A percentile compares a stretch with the other conserved stretches of the same genome.
Conservation (phyloP, 1,139 yeast species). For the Hemisphaericaspora lyxosophila region DNA sequence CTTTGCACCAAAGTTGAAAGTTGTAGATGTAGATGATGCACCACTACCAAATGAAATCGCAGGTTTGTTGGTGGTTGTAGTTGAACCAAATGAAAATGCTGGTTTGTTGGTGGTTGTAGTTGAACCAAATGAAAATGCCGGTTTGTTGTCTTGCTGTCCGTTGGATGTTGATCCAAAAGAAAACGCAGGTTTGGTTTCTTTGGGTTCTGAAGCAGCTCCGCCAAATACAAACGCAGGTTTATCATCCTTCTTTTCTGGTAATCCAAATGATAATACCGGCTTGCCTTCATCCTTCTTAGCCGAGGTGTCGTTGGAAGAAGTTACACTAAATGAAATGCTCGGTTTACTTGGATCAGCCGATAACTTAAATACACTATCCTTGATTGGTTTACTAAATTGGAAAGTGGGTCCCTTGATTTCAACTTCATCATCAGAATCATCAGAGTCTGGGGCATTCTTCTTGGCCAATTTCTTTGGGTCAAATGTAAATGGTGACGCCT, state of each 20-base stretch:
- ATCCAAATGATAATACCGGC: conserved; percentile 12
- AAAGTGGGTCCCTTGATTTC: conserved; percentile 69
- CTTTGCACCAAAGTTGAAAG: conserved; percentile 14
- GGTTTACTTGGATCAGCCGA: conserved; percentile 14
- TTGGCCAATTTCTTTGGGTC: conserved; percentile 43
- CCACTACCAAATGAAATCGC: neutral
- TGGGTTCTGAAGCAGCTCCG: neutral
- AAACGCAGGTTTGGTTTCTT: conserved; percentile 11
- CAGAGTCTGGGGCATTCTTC: conserved; percentile 35
- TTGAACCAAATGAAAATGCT: conserved; percentile 9
- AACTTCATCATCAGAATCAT: conserved; percentile 55
- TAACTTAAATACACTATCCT: conserved; percentile 52
- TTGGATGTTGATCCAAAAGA: conserved; percentile 10
- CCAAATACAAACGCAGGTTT: conserved; percentile 21
- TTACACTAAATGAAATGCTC: conserved; percentile 20
- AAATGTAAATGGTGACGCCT: conserved; percentile 59
- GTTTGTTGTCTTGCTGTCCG: conserved; percentile 13
- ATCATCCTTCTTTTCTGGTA: conserved; percentile 3
- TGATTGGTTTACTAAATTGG: conserved; percentile 47
- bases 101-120: conserved; percentile 11
- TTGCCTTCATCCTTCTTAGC: conserved; percentile 1
- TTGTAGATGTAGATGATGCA: neutral
- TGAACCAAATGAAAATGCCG: conserved; percentile 29
- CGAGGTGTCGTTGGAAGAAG: conserved; percentile 1
- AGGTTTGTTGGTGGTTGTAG: conserved; percentile 9